phyloP scores from a whole-genome alignment of 306 rosid genomes.

The Canavalia ensiformis region DNA sequence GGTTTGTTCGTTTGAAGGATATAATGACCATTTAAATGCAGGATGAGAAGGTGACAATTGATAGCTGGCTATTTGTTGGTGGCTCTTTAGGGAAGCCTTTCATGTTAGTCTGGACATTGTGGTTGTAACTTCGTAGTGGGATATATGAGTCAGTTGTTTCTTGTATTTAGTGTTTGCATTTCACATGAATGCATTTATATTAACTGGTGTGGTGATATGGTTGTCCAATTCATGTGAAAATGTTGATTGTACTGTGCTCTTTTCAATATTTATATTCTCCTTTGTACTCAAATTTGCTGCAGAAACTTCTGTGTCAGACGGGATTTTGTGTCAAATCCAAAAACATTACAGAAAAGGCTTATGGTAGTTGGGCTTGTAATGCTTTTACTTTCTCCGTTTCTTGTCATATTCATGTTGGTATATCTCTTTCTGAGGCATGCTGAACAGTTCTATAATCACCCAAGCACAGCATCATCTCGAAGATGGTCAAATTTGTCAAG shows the following conservation, averaged over 20 bases:
- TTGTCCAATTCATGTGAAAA: constrained; percentile 27
- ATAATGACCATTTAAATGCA: constrained; percentile 30
- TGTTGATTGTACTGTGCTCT: constrained; percentile 18
- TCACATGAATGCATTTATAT: neutral
- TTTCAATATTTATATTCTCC: constrained; percentile 41
- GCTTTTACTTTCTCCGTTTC: constrained; percentile 97
- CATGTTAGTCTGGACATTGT: neutral
- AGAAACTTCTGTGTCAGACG: constrained; percentile 79
- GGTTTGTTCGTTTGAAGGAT: constrained; percentile 30
- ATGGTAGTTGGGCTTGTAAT: constrained; percentile 83
- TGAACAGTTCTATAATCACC: constrained; percentile 92
- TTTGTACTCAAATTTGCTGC: constrained; percentile 49
- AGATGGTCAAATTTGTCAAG: constrained; percentile 97
- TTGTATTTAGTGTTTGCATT: constrained; percentile 34
- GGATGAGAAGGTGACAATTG: neutral
- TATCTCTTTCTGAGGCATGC: constrained; percentile 96
- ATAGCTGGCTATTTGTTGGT: neutral
- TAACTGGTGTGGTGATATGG: neutral
- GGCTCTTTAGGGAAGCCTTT: constrained; percentile 2
- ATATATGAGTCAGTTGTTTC: neutral
- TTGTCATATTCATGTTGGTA: constrained; percentile 95
- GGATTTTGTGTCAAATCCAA: constrained; percentile 86
- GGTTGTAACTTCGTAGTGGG: constrained; percentile 11
- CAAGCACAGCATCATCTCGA: constrained; percentile 86
- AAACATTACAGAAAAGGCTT: constrained; percentile 81